Evolutionary conservation across 164 flowering plant species (phyloP), one percentile per base, ranked within the genome.

Genomic region (Malania oleifera): DNA sequence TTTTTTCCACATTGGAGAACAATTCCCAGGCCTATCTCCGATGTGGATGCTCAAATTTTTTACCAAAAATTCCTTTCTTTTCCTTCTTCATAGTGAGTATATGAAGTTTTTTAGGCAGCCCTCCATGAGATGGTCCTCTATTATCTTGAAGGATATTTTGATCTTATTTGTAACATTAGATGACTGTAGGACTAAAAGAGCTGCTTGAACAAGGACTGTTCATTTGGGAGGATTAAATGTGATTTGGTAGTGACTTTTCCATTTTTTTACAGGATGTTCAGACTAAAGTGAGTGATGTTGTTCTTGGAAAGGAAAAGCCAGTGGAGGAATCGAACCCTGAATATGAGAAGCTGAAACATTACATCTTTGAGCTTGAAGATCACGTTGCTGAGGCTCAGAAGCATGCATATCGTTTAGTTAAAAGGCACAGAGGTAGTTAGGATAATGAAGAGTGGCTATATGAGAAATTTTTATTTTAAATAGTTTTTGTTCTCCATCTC

Each of bases 321-420:
- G 87, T 90, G 54, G 99, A 93, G 80, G 99, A 93, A 65, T 82
- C 97, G 41, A 85, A 65, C 70, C 86, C 97, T 57, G 97, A 86
- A 54, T 90, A 90, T 71, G 97, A 93, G 74, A 93, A 90, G 70
- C 73, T 88, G 52, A 90, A 85, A 60, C 77, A 78, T 61, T 93
- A 93, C 54, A 77, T 90, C 39, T 90, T 81, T 76, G 96, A 88
- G 82, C 97, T 93, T 64, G 97, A 93, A 69, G 83, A 88, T 61
- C 97, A 93, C 73, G 72, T 93, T 54, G 84, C 86, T 67, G 99
- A 90, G 77, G 97, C 99, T 52, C 97, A 93, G 66, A 93, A 91
- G 75, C 97, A 90, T 73, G 96, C 99, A 57, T 88, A 77, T 72
- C 96, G 99, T 52, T 82, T 93, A 46, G 99, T 93, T 27, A 90